phyloP scores from a whole-genome alignment of 352 stramenopile genomes.

The Blastocystis sp. region DNA sequence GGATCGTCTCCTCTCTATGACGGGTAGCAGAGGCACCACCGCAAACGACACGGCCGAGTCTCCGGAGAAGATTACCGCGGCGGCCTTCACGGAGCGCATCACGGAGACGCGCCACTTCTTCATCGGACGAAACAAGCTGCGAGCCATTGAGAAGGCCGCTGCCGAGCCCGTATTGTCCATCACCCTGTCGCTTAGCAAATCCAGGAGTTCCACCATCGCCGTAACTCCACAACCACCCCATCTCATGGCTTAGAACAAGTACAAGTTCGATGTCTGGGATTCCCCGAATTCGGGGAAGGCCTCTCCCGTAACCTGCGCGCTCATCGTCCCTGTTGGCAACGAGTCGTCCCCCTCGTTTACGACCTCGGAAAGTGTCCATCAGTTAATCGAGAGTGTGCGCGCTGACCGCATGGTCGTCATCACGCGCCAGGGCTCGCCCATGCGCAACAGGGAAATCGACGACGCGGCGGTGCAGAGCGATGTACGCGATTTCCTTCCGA shows the following conservation, averaged over 20 bases:
- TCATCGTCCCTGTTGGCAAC: constrained; percentile 17
- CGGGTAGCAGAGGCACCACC: not conserved
- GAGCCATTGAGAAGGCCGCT: not conserved
- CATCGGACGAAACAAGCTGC: constrained; percentile 28
- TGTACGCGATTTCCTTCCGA: not conserved
- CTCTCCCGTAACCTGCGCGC: not conserved
- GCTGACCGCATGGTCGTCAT: constrained; percentile 51
- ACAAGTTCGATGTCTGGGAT: constrained; percentile 47
- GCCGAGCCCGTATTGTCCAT: constrained; percentile 7
- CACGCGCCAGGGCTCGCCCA: not conserved
- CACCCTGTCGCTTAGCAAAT: not conserved
- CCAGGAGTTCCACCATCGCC: not conserved
- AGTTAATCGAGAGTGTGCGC: constrained; percentile 27
- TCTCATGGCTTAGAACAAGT: constrained; percentile 31
- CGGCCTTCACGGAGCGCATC: not conserved
- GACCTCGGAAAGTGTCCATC: not conserved
- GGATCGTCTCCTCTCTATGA: not conserved
- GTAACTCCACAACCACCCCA: not conserved
- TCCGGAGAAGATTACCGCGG: not conserved
- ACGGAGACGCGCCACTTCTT: constrained; percentile 41
- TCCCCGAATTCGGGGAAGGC: not conserved
- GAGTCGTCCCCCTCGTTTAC: not conserved
- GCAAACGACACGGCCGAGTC: not conserved
- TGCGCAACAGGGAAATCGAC: not conserved
- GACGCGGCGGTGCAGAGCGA: constrained; percentile 10